phyloP scores from a whole-genome alignment of 345 rosid species.

The Ricinus communis region DNA sequence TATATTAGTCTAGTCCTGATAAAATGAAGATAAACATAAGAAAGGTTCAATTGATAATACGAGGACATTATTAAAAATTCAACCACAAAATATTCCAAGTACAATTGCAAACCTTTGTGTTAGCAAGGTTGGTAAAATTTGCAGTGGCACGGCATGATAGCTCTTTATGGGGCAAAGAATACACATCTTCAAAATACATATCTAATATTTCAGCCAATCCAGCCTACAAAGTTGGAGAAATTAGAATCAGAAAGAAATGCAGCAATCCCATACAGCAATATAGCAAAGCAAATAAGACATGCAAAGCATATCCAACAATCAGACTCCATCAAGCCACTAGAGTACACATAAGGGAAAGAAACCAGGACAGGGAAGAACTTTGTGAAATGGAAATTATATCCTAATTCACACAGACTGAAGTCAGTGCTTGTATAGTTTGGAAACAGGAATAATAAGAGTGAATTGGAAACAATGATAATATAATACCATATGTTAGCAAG shows the following conservation, averaged over 20 bases:
- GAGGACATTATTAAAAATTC: neutral
- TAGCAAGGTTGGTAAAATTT: slow-evolving; percentile 47
- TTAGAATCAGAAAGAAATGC: slow-evolving; percentile 23
- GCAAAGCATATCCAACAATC: neutral
- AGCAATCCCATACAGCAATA: neutral
- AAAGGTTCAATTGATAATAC: neutral
- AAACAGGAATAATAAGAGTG: neutral
- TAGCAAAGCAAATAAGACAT: neutral
- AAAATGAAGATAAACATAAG: slow-evolving; percentile 4
- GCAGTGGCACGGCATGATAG: slow-evolving; percentile 44
- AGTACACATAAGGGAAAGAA: neutral
- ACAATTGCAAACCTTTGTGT: slow-evolving; percentile 52
- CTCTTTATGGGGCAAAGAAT: slow-evolving; percentile 70
- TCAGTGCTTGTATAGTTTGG: neutral
- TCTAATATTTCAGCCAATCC: slow-evolving; percentile 79
- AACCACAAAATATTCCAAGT: neutral
- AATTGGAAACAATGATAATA: neutral
- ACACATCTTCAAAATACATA: slow-evolving; percentile 76
- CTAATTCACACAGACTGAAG: neutral
- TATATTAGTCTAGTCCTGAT: slow-evolving; percentile 5
- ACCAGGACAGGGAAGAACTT: neutral
- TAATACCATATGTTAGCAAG: neutral
- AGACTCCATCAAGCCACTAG: slow-evolving; percentile 7
- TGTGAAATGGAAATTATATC: neutral
- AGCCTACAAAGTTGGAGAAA: slow-evolving; percentile 47